These are phyloP conservation scores for Naganishia antarctica DNA, from an alignment of 768 basidiomycete genomes.

Conservation along the genomic window DNA sequence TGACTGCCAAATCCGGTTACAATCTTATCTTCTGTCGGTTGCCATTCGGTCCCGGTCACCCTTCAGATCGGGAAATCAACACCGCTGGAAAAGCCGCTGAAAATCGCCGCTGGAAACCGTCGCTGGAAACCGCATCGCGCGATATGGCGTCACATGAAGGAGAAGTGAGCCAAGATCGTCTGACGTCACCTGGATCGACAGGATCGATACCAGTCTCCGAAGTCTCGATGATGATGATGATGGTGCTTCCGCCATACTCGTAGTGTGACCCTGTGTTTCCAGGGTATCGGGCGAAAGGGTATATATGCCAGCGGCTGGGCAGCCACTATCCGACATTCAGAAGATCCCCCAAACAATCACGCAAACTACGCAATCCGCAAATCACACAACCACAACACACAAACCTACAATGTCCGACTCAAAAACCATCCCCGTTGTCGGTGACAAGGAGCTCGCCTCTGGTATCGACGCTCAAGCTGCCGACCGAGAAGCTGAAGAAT, in stretches of 20 bases:
- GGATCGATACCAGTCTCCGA: no score
- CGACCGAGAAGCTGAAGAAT: conserved; percentile 35
- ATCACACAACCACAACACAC: neutral
- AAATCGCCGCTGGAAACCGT: no score
- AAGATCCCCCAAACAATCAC: neutral
- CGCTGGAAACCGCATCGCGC: no score
- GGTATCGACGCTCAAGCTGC: conserved; percentile 35
- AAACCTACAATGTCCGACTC: conserved; percentile 17
- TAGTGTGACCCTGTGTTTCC: no score
- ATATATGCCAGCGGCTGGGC: no score
- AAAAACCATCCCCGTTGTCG: conserved; percentile 16
- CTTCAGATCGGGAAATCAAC: neutral
- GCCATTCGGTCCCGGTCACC: no score
- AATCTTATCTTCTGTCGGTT: neutral
- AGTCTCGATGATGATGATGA: neutral
- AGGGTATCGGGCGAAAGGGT: no score
- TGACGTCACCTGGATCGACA: neutral
- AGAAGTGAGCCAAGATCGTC: neutral
- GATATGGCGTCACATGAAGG: neutral
- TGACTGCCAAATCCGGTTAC: neutral
- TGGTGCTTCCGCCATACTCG: neutral
- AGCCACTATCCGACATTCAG: no score
- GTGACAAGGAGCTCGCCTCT: conserved; percentile 21
- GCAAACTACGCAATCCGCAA: neutral
- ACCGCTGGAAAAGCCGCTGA: no score